Conservation (phyloP, 2,329 filamentous ascomycete species). For the Mariannaea elegans region DNA sequence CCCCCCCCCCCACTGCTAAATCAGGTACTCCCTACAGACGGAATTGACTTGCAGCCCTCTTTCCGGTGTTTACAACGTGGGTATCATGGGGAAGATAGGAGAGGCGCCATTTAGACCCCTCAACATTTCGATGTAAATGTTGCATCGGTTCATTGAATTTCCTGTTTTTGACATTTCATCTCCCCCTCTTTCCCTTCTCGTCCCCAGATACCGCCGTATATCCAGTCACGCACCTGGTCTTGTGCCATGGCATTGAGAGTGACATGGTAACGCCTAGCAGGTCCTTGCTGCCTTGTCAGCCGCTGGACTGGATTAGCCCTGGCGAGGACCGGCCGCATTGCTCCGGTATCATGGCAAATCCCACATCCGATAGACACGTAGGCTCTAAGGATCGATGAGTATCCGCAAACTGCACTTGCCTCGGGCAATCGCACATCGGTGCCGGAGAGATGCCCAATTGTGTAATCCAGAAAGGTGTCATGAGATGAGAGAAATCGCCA, state of each 20-base stretch:
- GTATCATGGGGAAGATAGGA: background rate
- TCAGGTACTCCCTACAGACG: too few relatives aligned
- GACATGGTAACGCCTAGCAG: background rate
- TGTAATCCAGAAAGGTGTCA: background rate
- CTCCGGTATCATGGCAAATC: background rate
- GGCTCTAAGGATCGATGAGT: background rate
- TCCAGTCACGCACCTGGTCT: background rate
- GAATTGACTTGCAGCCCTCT: background rate
- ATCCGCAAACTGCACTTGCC: background rate
- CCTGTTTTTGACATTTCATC: background rate
- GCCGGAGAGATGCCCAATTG: background rate
- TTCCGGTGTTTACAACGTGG: background rate
- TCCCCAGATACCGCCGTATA: too few relatives aligned
- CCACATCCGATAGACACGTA: background rate
- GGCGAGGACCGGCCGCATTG: slow-evolving; percentile 1
- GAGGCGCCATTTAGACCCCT: background rate
- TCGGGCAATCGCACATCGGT: background rate
- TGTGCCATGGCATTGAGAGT: slow-evolving; percentile 9
- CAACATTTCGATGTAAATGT: background rate
- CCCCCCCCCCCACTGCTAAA: too few relatives aligned
- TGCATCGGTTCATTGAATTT: slow-evolving; percentile 7
- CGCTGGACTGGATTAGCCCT: background rate
- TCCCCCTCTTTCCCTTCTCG: background rate
- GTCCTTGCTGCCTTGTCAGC: background rate
- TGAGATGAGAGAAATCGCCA: slow-evolving; percentile 1